Evolutionary conservation across 225 moss, liverwort and hornwort genomes (phyloP).

Genomic region (Marchantia paleacea): DNA sequence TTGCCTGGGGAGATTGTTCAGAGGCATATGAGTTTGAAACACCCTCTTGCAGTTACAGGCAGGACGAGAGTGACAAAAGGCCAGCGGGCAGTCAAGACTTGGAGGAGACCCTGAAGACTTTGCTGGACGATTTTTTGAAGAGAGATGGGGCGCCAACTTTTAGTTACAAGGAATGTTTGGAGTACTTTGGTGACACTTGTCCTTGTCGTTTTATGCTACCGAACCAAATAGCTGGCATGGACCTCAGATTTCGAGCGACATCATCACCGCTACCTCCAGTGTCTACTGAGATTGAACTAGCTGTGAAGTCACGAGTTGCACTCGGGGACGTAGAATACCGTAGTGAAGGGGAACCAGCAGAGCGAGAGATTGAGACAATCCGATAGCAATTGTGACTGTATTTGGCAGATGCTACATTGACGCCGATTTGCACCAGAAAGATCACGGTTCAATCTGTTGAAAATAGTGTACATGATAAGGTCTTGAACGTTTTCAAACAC

Average conservation of each 20-base stretch:
- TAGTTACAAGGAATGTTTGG: background rate
- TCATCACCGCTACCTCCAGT: background rate
- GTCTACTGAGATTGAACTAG: background rate
- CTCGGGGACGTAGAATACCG: too few relatives aligned
- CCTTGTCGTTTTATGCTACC: conserved; percentile 23
- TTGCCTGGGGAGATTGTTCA: conserved; percentile 25
- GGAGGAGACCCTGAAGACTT: conserved; percentile 17
- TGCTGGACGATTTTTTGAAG: conserved; percentile 26
- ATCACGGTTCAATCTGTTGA: too few relatives aligned
- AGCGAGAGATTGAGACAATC: too few relatives aligned
- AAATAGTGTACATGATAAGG: too few relatives aligned
- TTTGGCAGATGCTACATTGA: too few relatives aligned
- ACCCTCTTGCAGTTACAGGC: conserved; percentile 11
- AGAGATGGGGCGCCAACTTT: background rate
- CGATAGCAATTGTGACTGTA: too few relatives aligned
- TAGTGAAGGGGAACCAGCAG: too few relatives aligned
- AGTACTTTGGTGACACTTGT: conserved; percentile 13
- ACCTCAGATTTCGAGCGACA: background rate
- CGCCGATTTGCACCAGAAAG: too few relatives aligned
- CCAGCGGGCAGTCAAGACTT: background rate
- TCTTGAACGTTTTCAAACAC: too few relatives aligned
- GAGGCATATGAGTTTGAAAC: conserved; percentile 15
- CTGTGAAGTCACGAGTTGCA: background rate
- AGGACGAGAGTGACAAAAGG: background rate
- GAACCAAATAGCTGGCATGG: conserved; percentile 22